Conservation (phyloP, 169 alveolate genomes). For the Miamiensis avidus region DNA sequence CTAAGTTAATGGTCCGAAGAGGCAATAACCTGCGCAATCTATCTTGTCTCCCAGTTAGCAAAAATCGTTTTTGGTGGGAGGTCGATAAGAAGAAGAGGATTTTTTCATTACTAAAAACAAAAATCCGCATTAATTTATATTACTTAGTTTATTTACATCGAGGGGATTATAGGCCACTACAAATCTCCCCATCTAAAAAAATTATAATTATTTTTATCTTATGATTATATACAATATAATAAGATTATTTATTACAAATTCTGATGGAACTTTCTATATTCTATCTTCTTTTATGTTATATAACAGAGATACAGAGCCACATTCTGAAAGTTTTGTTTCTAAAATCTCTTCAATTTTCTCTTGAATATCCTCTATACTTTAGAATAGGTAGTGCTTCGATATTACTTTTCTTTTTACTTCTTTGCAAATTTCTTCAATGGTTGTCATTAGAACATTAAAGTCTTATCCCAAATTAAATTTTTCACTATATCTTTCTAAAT, state of each 20-base stretch:
- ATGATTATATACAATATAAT: no score
- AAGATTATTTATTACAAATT: not conserved
- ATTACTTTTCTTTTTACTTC: constrained; percentile 1
- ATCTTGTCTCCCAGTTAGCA: not conserved
- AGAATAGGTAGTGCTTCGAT: not conserved
- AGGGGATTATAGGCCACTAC: not conserved
- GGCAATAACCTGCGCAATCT: not conserved
- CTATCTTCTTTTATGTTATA: constrained; percentile 19
- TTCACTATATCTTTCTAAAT: not conserved
- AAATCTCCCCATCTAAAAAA: not conserved
- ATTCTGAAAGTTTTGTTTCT: not conserved
- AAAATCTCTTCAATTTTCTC: constrained; percentile 13
- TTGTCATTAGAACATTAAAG: constrained; percentile 6
- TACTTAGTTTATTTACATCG: not conserved
- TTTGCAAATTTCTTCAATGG: constrained; percentile 9
- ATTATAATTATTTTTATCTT: no score
- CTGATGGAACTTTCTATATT: not conserved
- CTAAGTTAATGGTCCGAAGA: not conserved
- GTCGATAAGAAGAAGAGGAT: not conserved
- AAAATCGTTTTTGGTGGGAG: not conserved
- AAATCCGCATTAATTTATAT: not conserved
- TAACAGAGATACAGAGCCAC: constrained; percentile 15
- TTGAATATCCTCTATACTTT: constrained; percentile 3
- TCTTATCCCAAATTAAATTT: constrained; percentile 8
- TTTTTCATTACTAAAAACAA: not conserved